A percentile compares a stretch with the other conserved stretches of the same genome.
These are phyloP conservation scores for Nymphaea thermarum DNA, from an alignment of 164 flowering plant species.

Conservation along the genomic window DNA sequence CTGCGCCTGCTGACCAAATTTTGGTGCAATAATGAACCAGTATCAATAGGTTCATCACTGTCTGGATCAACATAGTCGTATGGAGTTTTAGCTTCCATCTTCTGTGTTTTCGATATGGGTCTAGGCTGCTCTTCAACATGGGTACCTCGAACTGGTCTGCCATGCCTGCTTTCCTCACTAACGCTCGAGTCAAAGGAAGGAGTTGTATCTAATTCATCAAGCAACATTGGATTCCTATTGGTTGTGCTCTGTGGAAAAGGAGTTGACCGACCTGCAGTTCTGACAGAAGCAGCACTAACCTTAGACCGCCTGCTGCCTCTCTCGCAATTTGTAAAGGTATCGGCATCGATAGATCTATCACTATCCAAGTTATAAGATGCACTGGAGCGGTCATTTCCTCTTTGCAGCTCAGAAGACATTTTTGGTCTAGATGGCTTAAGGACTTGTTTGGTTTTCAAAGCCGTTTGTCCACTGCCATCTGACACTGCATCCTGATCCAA, in stretches of 20 bases:
- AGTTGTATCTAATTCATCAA: neutral
- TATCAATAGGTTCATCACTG: too few species aligned
- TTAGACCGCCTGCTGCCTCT: neutral
- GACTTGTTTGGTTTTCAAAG: neutral
- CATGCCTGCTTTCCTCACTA: conserved; percentile 11
- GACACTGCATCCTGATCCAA: neutral
- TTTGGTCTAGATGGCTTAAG: neutral
- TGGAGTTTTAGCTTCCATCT: too few species aligned
- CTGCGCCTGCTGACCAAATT: too few species aligned
- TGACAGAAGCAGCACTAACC: neutral
- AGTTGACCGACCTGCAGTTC: neutral
- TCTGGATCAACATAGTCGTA: too few species aligned
- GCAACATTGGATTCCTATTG: neutral
- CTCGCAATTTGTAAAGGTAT: neutral
- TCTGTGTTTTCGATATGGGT: too few species aligned
- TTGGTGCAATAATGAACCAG: too few species aligned
- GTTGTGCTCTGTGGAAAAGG: neutral
- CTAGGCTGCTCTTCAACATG: neutral
- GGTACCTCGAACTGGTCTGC: neutral
- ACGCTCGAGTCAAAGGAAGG: neutral
- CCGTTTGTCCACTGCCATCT: neutral
- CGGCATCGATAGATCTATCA: neutral
- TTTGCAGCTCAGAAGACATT: neutral
- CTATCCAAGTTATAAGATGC: neutral
- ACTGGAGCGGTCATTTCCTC: too few species aligned